Evolutionary conservation across 1,284 basidiomycete species (phyloP), one percentile per base, ranked within the genome.

Genomic region (Ceratobasidium sp.): DNA sequence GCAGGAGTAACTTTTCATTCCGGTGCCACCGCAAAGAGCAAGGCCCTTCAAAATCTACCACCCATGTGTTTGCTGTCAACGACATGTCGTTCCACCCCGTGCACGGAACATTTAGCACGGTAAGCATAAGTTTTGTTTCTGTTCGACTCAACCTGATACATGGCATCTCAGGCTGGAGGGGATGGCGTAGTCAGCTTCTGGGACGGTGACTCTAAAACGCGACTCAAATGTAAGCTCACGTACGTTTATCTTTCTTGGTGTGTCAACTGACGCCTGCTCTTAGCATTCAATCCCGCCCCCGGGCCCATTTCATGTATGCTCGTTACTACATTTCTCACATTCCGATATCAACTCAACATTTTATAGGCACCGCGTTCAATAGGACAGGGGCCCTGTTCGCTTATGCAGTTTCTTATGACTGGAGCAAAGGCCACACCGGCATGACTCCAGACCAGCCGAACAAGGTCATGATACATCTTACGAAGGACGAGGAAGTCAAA

Each of bases 81-180:
- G 91, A 93, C 72, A 92, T 94, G 77, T 87, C 89, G 0, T 98
- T 98, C 86, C 95, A 98, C 79, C 93, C 93, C 57, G 86, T 90
- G 0, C 92, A 97, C 76, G 96, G 95, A 53, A 98, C 96, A 0
- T 98, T 98, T 82, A 92, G 93, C 36, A 98, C 96, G 0, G 94
- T 92, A 74, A 96, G 96, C 85, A 77, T 90, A 85, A 77, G 90
- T 2, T 26, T 41, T n/a, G n/a, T 21, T 34, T 26, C 16, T 1
- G 36, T 45, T 28, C 28, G 30, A 52, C 50, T 10, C n/a, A 30
- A 18, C 52, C 34, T n/a, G 50, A 43, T n/a, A 10, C 18, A 10
- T 6, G 43, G 18, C n/a, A 23, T 32, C n/a, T n/a, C 36, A 71
- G 70, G 70, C 70, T 14, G 70, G 70, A 41, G 70, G 67, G 26